Base-by-base conservation (phyloP, 805 yeast genomes). In the Metschnikowia koreensis region DNA sequence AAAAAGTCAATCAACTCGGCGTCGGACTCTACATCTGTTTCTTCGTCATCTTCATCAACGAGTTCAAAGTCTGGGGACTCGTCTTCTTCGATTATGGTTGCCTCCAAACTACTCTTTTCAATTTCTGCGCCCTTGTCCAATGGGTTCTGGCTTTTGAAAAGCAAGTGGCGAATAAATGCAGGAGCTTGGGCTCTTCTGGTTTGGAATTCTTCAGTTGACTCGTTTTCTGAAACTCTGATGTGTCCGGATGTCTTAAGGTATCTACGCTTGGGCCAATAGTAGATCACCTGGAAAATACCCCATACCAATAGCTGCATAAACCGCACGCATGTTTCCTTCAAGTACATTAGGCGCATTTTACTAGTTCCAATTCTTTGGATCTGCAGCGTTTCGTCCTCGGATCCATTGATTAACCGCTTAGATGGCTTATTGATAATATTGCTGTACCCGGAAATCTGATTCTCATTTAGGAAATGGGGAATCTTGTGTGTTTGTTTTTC, bases 391-490 rank as follows among this genome's bases (percentile, higher is more conserved):
- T 38, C 51, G n/a, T 33, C 43, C n/a, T 48, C 52, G 15, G 48
- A 11, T 13, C 66, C 69, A 5, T 61, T 50, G 16, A 67, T 59
- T 43, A 70, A 50, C 10, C 60, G 50, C 41, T 54, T 55, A 0
- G 69, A 56, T 1, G 77, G 76, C 9, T 59, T 58, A 16, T 49
- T 33, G 26, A 73, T 63, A 34, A 71, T 50, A 49, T 73, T 70
- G 15, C 55, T 65, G 52, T 73, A 73, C 3, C 71, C 71, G 15
- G 55, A 55, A 10, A 41, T 48, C 10, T 48, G 42, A 47, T 38
- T 52, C n/a, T 52, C 53, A 48, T 44, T 46, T 52, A 54, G 44
- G 31, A 48, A 57, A 5, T 27, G 43, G 17, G 52, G 50, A 29
- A 57, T 39, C 26, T 43, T 43, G 29, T 44, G 51, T 6, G 47